Evolutionary conservation across 345 rosid genomes (phyloP).

Genomic region (Salix purpurea): DNA sequence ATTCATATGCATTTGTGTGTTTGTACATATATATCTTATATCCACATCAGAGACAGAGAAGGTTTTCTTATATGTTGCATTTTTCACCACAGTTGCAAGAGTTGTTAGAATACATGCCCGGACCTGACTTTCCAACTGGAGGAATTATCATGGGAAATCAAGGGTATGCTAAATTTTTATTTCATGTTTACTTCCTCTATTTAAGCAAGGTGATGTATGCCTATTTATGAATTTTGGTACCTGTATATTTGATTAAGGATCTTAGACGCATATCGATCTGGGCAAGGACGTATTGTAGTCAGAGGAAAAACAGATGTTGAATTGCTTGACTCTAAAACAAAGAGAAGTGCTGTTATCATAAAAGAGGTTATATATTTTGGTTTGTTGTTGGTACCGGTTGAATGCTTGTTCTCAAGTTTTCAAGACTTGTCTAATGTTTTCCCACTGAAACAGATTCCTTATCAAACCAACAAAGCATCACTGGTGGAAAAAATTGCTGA

Average conservation of each 20-base stretch:
- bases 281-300: conserved; percentile 72
- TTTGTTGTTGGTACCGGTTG: background rate
- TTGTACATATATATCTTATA: no score
- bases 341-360: conserved; percentile 70
- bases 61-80: background rate
- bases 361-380: conserved; percentile 57
- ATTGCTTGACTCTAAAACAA: conserved; percentile 69
- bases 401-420: conserved; percentile 9
- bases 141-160: conserved; percentile 92
- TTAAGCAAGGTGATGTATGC: background rate
- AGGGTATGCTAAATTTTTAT: conserved; percentile 50
- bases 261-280: conserved; percentile 89
- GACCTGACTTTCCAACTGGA: conserved; percentile 98
- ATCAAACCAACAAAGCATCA: conserved; percentile 83
- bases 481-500: conserved; percentile 97
- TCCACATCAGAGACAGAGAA: no score
- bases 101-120: conserved; percentile 97
- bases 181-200: background rate
- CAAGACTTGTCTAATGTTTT: conserved; percentile 1
- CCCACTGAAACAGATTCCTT: conserved; percentile 67
- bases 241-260: conserved; percentile 44
- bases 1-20: no score
- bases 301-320: conserved; percentile 90
- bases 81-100: conserved; percentile 71
- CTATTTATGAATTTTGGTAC: conserved; percentile 12